Evolutionary conservation across 192 early-diverging fungal genomes (phyloP).

Genomic region (Linnemannia zychae): DNA sequence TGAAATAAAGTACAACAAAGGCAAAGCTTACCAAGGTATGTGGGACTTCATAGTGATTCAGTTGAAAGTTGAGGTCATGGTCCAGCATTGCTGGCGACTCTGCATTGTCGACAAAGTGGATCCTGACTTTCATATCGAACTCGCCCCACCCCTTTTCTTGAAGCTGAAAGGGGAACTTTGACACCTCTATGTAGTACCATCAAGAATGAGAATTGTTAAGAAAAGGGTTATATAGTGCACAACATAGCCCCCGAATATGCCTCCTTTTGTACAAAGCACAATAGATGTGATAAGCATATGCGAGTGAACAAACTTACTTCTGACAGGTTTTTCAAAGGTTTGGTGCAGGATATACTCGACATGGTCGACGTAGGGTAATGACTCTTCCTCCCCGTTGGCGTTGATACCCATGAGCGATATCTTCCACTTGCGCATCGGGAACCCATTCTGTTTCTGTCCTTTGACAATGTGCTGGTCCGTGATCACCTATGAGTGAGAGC

Average conservation of each 20-base stretch:
- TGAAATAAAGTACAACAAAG: slow-evolving; percentile 5
- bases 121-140: slow-evolving; percentile 68
- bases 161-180: slow-evolving; percentile 63
- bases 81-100: slow-evolving; percentile 52
- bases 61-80: slow-evolving; percentile 68
- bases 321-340: slow-evolving; percentile 60
- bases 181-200: too few relatives aligned
- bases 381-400: slow-evolving; percentile 52
- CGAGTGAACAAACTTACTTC: slow-evolving; percentile 44
- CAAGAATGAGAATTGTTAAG: too few relatives aligned
- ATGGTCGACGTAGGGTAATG: slow-evolving; percentile 56
- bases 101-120: slow-evolving; percentile 63
- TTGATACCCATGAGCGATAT: slow-evolving; percentile 59
- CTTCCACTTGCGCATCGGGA: slow-evolving; percentile 62
- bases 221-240: too few relatives aligned
- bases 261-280: too few relatives aligned
- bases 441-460: slow-evolving; percentile 54
- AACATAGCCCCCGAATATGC: too few relatives aligned
- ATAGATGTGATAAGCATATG: too few relatives aligned
- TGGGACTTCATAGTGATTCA: slow-evolving; percentile 58
- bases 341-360: slow-evolving; percentile 64
- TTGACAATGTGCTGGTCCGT: slow-evolving; percentile 48
- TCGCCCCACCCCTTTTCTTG: slow-evolving; percentile 74
- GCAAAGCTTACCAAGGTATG: slow-evolving; percentile 61
- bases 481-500: slow-evolving; percentile 24